Evolutionary conservation across 2,329 filamentous ascomycete genomes (phyloP), one percentile per base, ranked within the genome.

Genomic region (Aspergillus udagawae): DNA sequence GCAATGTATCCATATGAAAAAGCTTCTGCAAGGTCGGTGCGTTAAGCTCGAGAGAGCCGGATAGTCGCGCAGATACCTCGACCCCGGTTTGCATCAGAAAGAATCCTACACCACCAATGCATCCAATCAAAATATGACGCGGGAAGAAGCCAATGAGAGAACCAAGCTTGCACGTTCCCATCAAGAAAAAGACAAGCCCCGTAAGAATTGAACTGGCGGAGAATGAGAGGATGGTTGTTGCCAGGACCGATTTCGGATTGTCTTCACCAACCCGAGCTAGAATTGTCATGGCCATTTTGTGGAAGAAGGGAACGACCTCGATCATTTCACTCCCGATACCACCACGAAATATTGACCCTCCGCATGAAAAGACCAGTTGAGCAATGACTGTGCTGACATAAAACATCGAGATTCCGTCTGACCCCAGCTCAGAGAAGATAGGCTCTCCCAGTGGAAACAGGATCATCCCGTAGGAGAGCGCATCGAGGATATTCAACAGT

Each of bases 301-400:
- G 94, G 72, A 99, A 97, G 77, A 99, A 99, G 0, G 93, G 94
- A 0, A 99, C 93, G 1, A 97, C 93, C 76, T 99, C 94, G 64
- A 97, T 99, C 86, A 99, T 87, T 74, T 99, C 94, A 2, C 94
- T 97, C 4, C 94, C 94, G 58, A 99, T 86, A 3, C 91, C 92
- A 17, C 94, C 93, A 63, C 84, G 88, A 77, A 99, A 99, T 35
- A 91, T 86, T 67, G 92, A 97, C 0, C 91, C 89, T 3, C 86
- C 87, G 21, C 83, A 82, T 0, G 93, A 97, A 71, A 93, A 97
- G 17, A 91, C 89, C 52, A 99, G 75, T 71, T 99, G 94, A 0
- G 94, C 90, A 44, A 97, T 84, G 61, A 99, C 96, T 56, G 92
- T 97, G 80, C 92, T 97, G 65, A 99, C 90, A 73, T 97, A 99